Evolutionary conservation across 2,329 filamentous ascomycete genomes (phyloP), one percentile per base, ranked within the genome.

Genomic region (Cytospora schulzeri): DNA sequence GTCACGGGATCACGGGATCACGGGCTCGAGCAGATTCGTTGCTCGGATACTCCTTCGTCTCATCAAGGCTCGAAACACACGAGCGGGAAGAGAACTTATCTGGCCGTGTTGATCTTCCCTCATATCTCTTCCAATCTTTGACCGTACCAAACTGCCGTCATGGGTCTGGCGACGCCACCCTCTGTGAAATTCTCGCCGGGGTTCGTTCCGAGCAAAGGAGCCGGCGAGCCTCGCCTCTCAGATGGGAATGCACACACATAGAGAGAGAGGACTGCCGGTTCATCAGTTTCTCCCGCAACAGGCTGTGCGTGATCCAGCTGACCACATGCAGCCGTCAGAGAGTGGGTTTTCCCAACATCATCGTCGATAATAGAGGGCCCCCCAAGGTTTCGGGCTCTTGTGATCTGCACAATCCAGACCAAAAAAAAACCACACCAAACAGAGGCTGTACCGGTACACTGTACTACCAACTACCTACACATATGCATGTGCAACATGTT

Each of bases 1-100:
- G 28, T 41, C 51, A 51, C 52, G 52, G 60, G 31, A 51, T 62
- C 45, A 52, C 52, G 60, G 60, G 31, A 56, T 62, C 45, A 52
- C 52, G 29, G 60, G 52, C 35, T 62, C n/a, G 9, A 35, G 31
- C 53, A 7, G 28, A 7, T 55, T n/a, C 7, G 14, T 24, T 45
- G 51, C 59, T 55, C 15, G 59, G 35, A 61, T 56, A 35, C 29
- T 35, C 17, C 26, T 52, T 50, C 31, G 28, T 50, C 38, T n/a
- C 50, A 50, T 52, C 28, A 45, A 31, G 38, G 38, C 56, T 62
- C 38, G 22, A 50, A 41, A 53, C 58, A 33, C 31, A 54, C 53
- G 58, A 45, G 45, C 50, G 33, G 50, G 38, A 12, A 19, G 41
- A n/a, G n/a, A 48, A 22, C 45, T 12, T 24, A 48, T 24, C 8